A percentile compares a stretch with the other conserved stretches of the same genome.
Evolutionary conservation across 345 rosid genomes (phyloP).

Genomic region (Microcos paniculata): DNA sequence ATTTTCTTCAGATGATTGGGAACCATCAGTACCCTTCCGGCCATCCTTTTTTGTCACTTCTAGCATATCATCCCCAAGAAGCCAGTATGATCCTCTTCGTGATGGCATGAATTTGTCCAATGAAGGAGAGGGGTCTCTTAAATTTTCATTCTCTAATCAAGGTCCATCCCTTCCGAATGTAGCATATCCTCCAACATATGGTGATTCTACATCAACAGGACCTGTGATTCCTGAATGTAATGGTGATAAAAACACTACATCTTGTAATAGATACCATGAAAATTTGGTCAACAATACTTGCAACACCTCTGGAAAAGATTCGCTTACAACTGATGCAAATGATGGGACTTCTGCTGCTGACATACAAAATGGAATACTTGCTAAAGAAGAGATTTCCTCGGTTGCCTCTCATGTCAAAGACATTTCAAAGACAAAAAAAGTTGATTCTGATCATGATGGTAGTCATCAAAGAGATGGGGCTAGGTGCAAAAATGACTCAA

Average conservation of each 20-base stretch:
- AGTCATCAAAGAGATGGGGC: slow-evolving; percentile 41
- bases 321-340: slow-evolving; percentile 32
- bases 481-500: slow-evolving; percentile 37
- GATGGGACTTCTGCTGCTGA: slow-evolving; percentile 50
- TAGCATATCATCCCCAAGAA: slow-evolving; percentile 46
- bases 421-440: slow-evolving; percentile 32
- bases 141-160: slow-evolving; percentile 36
- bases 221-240: slow-evolving; percentile 28
- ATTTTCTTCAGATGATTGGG: slow-evolving; percentile 71
- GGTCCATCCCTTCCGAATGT: slow-evolving; percentile 29
- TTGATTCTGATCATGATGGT: slow-evolving; percentile 31
- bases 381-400: slow-evolving; percentile 50
- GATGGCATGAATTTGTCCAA: slow-evolving; percentile 50
- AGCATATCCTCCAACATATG: slow-evolving; percentile 34
- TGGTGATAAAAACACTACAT: slow-evolving; percentile 48
- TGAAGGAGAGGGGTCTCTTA: slow-evolving; percentile 33
- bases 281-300: slow-evolving; percentile 31
- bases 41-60: slow-evolving; percentile 60
- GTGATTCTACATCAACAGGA: slow-evolving; percentile 29
- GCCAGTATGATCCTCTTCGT: slow-evolving; percentile 59
- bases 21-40: slow-evolving; percentile 79
- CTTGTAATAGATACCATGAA: slow-evolving; percentile 39
- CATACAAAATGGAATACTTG: slow-evolving; percentile 34
- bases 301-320: slow-evolving; percentile 34
- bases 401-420: slow-evolving; percentile 35